Percentiles rank a stretch among this genome's conserved stretches.
phyloP scores from a whole-genome alignment of 2,329 filamentous ascomycete species.

The Corinectria fuckeliana region DNA sequence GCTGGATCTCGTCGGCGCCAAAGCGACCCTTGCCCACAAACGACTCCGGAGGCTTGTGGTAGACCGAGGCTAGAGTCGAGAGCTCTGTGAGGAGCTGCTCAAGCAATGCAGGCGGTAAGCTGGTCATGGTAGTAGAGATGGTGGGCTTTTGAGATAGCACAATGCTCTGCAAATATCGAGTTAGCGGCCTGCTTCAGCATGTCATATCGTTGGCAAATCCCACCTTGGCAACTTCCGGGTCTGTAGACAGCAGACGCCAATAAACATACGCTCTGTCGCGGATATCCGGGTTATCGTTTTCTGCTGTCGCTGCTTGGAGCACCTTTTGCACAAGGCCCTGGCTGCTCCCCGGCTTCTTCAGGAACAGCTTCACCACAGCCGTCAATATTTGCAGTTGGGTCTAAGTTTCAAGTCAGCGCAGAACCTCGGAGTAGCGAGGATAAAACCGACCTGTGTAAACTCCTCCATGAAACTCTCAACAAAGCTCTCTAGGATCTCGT shows the following conservation, averaged over 20 bases:
- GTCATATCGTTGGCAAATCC: conserved; percentile 20
- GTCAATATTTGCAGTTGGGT: conserved; percentile 98
- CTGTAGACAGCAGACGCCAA: conserved; percentile 93
- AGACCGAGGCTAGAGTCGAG: conserved; percentile 94
- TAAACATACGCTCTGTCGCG: conserved; percentile 97
- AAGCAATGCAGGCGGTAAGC: conserved; percentile 80
- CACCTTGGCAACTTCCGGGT: conserved; percentile 88
- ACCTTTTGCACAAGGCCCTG: conserved; percentile 94
- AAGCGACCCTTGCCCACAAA: conserved; percentile 96
- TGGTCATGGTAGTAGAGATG: conserved; percentile 93
- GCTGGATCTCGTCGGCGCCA: conserved; percentile 92
- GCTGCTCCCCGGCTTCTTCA: conserved; percentile 93
- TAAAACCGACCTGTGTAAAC: conserved; percentile 78
- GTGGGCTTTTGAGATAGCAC: conserved; percentile 93
- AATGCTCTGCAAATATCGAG: conserved; percentile 63
- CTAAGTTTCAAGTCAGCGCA: conserved; percentile 49
- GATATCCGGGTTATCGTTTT: conserved; percentile 98
- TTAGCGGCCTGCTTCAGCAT: conserved; percentile 2
- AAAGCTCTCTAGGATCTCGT: conserved; percentile 88
- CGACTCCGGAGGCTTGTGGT: conserved; percentile 98
- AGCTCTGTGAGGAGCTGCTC: conserved; percentile 91
- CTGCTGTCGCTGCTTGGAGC: conserved; percentile 87
- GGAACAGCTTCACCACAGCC: conserved; percentile 94
- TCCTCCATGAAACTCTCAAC: conserved; percentile 96
- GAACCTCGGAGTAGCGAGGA: not conserved